phyloP scores from a whole-genome alignment of 129 eudicot species.

The Cynara cardunculus region DNA sequence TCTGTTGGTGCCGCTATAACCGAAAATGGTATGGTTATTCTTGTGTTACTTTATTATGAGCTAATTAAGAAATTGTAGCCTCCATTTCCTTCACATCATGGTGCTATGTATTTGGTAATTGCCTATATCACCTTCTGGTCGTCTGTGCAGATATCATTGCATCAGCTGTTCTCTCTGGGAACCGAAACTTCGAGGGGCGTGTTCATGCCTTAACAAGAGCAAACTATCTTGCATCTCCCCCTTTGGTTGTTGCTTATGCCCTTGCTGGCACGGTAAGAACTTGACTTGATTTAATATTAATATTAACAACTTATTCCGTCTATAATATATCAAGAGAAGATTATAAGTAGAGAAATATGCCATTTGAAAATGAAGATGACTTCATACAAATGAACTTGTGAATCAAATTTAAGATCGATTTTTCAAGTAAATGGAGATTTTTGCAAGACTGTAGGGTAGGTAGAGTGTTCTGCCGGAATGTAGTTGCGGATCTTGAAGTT shows the following conservation, averaged over 20 bases:
- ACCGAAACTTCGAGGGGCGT: constrained; percentile 94
- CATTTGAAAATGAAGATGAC: not conserved
- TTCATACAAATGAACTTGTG: not conserved
- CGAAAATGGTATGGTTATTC: constrained; percentile 56
- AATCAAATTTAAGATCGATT: not conserved
- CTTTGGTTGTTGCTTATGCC: constrained; percentile 97
- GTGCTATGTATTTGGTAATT: not conserved
- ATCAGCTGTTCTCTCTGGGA: constrained; percentile 95
- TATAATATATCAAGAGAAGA: not conserved
- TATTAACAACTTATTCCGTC: not conserved
- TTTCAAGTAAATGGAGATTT: not conserved
- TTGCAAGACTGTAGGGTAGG: not conserved
- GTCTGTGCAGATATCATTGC: constrained; percentile 79
- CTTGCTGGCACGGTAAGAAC: constrained; percentile 94
- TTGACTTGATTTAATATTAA: not conserved
- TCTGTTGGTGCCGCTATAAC: constrained; percentile 72
- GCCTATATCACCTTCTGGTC: constrained; percentile 2
- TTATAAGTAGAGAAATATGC: not conserved
- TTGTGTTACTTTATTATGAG: not conserved
- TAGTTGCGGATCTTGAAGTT: not conserved
- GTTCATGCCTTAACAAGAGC: constrained; percentile 96
- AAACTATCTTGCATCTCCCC: constrained; percentile 98
- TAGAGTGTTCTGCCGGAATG: not conserved
- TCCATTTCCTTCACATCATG: not conserved
- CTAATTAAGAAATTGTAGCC: not conserved